Percentiles rank a stretch among this genome's conserved stretches.
phyloP scores from a whole-genome alignment of 2,329 filamentous ascomycete species.

The Pleoardoris graminearum region DNA sequence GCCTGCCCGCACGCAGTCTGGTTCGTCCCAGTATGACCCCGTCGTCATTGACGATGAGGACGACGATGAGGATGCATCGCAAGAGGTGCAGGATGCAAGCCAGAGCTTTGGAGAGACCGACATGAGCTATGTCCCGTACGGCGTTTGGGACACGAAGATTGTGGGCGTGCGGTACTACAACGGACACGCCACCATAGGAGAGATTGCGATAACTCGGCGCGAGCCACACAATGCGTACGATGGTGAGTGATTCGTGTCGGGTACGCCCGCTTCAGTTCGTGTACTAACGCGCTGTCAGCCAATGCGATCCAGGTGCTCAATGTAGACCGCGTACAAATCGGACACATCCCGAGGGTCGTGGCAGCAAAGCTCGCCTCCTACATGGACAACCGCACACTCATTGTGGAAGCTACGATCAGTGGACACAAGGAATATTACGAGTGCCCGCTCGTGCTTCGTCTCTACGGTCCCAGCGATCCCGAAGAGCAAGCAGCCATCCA shows the following conservation, averaged over 20 bases:
- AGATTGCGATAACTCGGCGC: slow-evolving; percentile 50
- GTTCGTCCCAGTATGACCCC: slow-evolving; percentile 33
- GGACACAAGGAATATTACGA: slow-evolving; percentile 70
- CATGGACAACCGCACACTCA: slow-evolving; percentile 58
- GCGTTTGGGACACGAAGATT: slow-evolving; percentile 56
- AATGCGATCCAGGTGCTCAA: slow-evolving; percentile 83
- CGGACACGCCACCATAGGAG: slow-evolving; percentile 41
- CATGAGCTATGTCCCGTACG: slow-evolving; percentile 35
- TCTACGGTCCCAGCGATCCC: slow-evolving; percentile 69
- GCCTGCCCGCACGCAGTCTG: slow-evolving; percentile 16
- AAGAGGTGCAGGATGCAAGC: slow-evolving; percentile 32
- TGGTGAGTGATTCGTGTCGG: slow-evolving; percentile 7
- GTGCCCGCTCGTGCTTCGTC: slow-evolving; percentile 69
- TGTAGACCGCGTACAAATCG: slow-evolving; percentile 74
- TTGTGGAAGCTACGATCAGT: slow-evolving; percentile 70
- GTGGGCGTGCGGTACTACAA: slow-evolving; percentile 57
- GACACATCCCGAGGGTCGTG: slow-evolving; percentile 70
- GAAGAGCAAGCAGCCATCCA: slow-evolving; percentile 60
- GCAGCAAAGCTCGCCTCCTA: slow-evolving; percentile 74
- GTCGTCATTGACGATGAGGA: slow-evolving; percentile 30
- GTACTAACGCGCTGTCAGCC: slow-evolving; percentile 5
- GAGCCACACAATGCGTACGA: slow-evolving; percentile 65
- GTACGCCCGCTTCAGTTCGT: not conserved
- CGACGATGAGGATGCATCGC: slow-evolving; percentile 34
- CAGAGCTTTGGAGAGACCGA: slow-evolving; percentile 31